Conservation (phyloP, 2,329 filamentous ascomycete species). For the Apiospora hydei region DNA sequence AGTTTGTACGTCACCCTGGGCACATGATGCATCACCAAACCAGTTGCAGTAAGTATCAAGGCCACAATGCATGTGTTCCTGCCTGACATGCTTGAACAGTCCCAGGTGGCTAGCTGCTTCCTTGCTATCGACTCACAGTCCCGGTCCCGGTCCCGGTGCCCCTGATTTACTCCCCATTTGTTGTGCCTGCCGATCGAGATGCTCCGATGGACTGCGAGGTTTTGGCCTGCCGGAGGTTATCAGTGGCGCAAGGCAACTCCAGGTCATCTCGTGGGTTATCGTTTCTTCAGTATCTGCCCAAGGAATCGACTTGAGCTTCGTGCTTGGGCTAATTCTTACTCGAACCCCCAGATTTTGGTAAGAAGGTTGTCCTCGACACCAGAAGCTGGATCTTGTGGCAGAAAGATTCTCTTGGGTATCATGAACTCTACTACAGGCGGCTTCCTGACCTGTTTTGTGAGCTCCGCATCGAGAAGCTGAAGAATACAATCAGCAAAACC, state of each 20-base stretch:
- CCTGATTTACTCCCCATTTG: too few relatives aligned
- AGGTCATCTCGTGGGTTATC: constrained; percentile 14
- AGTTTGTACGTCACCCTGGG: background rate
- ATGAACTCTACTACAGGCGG: constrained; percentile 90
- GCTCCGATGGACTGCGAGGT: constrained; percentile 25
- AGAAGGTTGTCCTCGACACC: constrained; percentile 61
- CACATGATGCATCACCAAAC: background rate
- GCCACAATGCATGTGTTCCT: background rate
- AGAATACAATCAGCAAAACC: background rate
- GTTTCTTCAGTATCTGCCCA: background rate
- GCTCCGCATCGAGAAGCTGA: constrained; percentile 83
- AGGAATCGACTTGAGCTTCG: background rate
- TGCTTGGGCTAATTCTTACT: constrained; percentile 30
- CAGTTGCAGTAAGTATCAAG: background rate
- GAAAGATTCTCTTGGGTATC: constrained; percentile 86
- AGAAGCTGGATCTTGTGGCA: constrained; percentile 56
- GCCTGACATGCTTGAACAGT: background rate
- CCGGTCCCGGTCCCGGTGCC: background rate
- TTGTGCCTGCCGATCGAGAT: background rate
- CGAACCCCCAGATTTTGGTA: constrained; percentile 68
- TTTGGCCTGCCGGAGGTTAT: background rate
- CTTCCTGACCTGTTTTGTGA: constrained; percentile 84
- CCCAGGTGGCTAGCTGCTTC: background rate
- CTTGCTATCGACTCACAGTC: background rate
- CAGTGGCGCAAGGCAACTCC: background rate